Conservation (phyloP, 2,329 filamentous ascomycete genomes). For the Fusarium austroafricanum region DNA sequence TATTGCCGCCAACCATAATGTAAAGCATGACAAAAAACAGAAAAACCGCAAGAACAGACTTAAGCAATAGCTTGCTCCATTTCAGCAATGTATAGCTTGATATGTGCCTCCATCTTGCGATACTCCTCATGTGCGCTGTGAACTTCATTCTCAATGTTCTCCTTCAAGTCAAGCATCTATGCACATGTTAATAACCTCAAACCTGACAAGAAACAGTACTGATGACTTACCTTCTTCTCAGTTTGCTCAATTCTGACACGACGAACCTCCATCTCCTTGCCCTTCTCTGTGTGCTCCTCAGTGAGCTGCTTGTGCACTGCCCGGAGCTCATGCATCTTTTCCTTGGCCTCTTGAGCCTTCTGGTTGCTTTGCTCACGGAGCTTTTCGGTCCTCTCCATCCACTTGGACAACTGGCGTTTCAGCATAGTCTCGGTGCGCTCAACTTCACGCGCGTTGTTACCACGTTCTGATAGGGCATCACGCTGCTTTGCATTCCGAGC, state of each 20-base stretch:
- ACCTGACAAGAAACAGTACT: not conserved
- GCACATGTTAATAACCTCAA: constrained; percentile 38
- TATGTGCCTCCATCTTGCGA: constrained; percentile 96
- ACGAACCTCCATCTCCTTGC: constrained; percentile 90
- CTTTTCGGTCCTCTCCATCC: constrained; percentile 87
- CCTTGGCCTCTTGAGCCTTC: constrained; percentile 83
- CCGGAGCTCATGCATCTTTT: constrained; percentile 90
- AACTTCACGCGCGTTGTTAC: constrained; percentile 90
- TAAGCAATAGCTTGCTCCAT: constrained; percentile 87
- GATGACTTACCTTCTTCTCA: constrained; percentile 85
- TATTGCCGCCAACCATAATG: constrained; percentile 27
- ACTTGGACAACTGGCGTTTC: constrained; percentile 84
- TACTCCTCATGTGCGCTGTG: constrained; percentile 93
- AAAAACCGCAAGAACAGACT: not conserved
- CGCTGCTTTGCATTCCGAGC: constrained; percentile 82
- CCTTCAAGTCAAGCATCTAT: constrained; percentile 96
- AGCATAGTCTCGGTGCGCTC: constrained; percentile 88
- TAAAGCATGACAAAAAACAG: constrained; percentile 23
- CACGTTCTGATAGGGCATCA: constrained; percentile 87
- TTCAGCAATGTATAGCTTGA: constrained; percentile 97
- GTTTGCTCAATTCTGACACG: constrained; percentile 97
- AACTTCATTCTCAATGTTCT: constrained; percentile 96
- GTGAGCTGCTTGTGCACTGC: constrained; percentile 82
- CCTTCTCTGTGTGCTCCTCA: constrained; percentile 87
- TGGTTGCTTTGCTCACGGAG: constrained; percentile 82